These are phyloP conservation scores for Lablab purpureus DNA, from an alignment of 306 rosid species.

Conservation along the genomic window DNA sequence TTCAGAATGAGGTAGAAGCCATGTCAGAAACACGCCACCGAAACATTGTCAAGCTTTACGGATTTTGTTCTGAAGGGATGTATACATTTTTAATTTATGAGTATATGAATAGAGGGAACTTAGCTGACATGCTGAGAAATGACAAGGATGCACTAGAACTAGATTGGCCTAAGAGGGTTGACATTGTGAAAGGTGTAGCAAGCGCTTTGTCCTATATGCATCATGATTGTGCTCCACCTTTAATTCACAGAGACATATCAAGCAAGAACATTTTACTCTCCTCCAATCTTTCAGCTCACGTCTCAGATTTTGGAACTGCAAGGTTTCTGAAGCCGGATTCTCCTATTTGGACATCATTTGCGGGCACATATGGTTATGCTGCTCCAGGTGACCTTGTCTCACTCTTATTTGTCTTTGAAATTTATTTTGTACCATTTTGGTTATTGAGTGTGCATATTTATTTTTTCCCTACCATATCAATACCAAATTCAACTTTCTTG, in stretches of 20 bases:
- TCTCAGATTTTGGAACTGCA: slow-evolving; percentile 63
- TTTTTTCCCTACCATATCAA: neutral
- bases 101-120: slow-evolving; percentile 57
- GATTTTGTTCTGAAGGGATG: slow-evolving; percentile 54
- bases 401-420: neutral
- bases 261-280: slow-evolving; percentile 53
- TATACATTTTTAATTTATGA: slow-evolving; percentile 58
- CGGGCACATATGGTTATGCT: slow-evolving; percentile 58
- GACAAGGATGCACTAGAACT: slow-evolving; percentile 47
- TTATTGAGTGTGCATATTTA: neutral
- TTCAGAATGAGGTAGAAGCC: slow-evolving; percentile 51
- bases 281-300: slow-evolving; percentile 42
- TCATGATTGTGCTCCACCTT: slow-evolving; percentile 46
- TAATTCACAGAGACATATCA: slow-evolving; percentile 61
- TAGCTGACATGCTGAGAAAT: slow-evolving; percentile 36
- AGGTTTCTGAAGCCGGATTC: slow-evolving; percentile 54
- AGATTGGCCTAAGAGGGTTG: slow-evolving; percentile 53
- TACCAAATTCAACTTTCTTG: neutral
- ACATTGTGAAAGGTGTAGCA: slow-evolving; percentile 53
- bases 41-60: slow-evolving; percentile 61
- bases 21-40: slow-evolving; percentile 54
- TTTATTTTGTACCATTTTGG: neutral
- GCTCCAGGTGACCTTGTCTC: slow-evolving; percentile 52
- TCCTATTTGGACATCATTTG: slow-evolving; percentile 54
- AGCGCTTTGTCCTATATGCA: slow-evolving; percentile 51